phyloP scores from a whole-genome alignment of 2,329 filamentous ascomycete genomes.

The Nigrospora oryzae region DNA sequence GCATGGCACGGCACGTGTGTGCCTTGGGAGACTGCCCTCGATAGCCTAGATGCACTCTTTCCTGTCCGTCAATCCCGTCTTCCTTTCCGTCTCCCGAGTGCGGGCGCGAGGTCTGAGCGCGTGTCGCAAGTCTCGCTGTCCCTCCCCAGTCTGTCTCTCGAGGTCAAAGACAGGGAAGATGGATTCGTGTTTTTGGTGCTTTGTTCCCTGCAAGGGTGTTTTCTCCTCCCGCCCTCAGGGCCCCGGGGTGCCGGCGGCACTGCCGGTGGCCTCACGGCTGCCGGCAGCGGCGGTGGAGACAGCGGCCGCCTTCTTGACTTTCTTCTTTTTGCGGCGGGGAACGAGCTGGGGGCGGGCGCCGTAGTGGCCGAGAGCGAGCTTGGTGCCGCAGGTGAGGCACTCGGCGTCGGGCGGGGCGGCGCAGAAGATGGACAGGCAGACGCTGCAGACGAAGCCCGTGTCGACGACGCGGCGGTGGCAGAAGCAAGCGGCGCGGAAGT shows the following conservation, averaged over 20 bases:
- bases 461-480: constrained; percentile 89
- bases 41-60: no score
- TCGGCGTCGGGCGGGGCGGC: constrained; percentile 50
- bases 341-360: constrained; percentile 71
- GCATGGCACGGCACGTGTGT: no score
- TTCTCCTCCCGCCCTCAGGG: constrained; percentile 16
- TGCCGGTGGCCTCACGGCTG: constrained; percentile 45
- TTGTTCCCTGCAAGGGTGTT: no score
- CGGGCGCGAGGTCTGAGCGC: no score
- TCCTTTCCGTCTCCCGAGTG: no score
- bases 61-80: no score
- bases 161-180: no score
- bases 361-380: constrained; percentile 67
- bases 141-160: no score
- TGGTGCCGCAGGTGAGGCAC: constrained; percentile 78
- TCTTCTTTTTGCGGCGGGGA: constrained; percentile 65
- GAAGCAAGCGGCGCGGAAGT: constrained; percentile 97
- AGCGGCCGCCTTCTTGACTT: constrained; percentile 54
- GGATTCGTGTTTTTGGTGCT: no score
- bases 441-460: constrained; percentile 89
- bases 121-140: no score
- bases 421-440: constrained; percentile 93
- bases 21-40: no score
- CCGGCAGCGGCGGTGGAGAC: constrained; percentile 15
- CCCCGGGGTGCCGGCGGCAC: constrained; percentile 51